Base-by-base conservation (phyloP, 2,329 filamentous ascomycete genomes). In the Trichoderma oligosporum region DNA sequence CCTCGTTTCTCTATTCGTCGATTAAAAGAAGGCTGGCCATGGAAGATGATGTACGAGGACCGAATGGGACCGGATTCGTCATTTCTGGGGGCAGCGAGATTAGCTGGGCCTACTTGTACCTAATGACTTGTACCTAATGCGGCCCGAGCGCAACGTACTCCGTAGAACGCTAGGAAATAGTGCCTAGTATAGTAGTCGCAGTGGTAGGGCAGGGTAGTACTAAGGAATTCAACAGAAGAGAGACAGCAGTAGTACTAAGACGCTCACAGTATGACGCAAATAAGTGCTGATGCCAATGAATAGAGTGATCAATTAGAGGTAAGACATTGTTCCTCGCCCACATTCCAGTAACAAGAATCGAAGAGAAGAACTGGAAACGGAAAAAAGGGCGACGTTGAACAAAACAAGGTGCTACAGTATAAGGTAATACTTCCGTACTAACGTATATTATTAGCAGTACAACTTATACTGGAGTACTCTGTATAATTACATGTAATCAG, bases 231-330 rank as follows among this genome's bases (percentile, higher is more conserved):
- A 16, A 44, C 33, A 39, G 20, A 35, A 27, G 38, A 53, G 38
- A 44, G 25, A 41, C 25, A 52, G 36, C 36, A 29, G 38, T 41
- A 22, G 38, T 18, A 41, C 38, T 20, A 14, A 41, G 20, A 20
- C 38, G 38, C n/a, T n/a, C n/a, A n/a, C 18, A 52, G 38, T 36
- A 55, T 55, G 52, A 55, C 52, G 52, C 52, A 55, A 25, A 33
- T 55, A 45, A 55, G 6, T 33, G 41, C 41, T 18, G 27, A 20
- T 46, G 41, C 39, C 18, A 18, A 27, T 29, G 52, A 46, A 38
- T 29, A 45, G 38, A 29, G 41, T 55, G 52, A 31, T 46, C 12
- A 18, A 55, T 38, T 46, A 55, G 52, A 55, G 52, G 38, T 29
- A 55, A 55, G 52, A 55, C 52, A 55, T 22, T 38, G 52, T 46